Conservation (phyloP, 2,329 filamentous ascomycete genomes). For the Drechslera avenae region DNA sequence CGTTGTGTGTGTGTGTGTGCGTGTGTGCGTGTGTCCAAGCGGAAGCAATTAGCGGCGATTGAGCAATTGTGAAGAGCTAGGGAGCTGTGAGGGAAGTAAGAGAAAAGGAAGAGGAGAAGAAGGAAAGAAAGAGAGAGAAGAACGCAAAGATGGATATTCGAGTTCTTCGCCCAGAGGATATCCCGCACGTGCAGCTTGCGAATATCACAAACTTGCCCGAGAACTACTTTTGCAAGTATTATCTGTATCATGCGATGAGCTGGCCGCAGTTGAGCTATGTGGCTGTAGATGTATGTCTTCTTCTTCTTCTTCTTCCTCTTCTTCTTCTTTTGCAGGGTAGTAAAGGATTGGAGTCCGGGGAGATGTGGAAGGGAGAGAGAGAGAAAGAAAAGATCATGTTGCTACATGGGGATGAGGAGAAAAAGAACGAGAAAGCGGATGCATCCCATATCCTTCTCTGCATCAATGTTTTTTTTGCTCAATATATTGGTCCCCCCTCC, state of each 20-base stretch:
- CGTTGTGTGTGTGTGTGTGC: too few relatives aligned
- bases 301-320: background rate
- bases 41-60: background rate
- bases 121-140: constrained; percentile 6
- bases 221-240: constrained; percentile 99
- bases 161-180: constrained; percentile 79
- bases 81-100: background rate
- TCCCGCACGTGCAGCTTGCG: constrained; percentile 92
- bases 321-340: too few relatives aligned
- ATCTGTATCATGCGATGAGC: constrained; percentile 96
- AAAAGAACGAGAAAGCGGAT: too few relatives aligned
- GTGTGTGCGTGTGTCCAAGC: too few relatives aligned
- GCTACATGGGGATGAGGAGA: too few relatives aligned
- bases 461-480: background rate
- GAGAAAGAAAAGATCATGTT: too few relatives aligned
- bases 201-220: constrained; percentile 99
- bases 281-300: constrained; percentile 72
- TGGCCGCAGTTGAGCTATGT: constrained; percentile 98
- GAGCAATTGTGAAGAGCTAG: background rate
- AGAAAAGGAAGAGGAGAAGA: background rate
- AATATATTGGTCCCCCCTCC: too few relatives aligned
- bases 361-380: too few relatives aligned
- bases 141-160: constrained; percentile 78
- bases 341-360: too few relatives aligned
- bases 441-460: too few relatives aligned